Base-by-base conservation (phyloP, 2,329 filamentous ascomycete genomes). In the Colletotrichum sp. region DNA sequence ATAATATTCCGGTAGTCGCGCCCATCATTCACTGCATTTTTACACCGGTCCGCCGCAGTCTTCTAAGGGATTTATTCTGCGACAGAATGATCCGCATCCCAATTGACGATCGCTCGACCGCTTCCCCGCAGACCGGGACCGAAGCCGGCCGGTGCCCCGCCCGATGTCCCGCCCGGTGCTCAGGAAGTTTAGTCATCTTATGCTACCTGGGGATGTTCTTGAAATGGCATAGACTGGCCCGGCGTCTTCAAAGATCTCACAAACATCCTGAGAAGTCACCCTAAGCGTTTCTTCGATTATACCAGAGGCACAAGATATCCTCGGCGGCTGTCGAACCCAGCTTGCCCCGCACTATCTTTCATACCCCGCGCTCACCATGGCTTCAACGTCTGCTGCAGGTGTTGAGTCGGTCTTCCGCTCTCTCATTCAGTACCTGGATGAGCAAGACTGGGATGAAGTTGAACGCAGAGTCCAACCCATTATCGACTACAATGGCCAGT, bases 401-500 rank as follows among this genome's bases (percentile, higher is more conserved):
- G 26, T 62, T 30, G 32, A 28, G 6, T 49, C 44, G 24, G 24
- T 62, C 18, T 30, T 69, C 44, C 67, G 57, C 16, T 30, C 32
- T 2, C 36, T 69, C 6, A 16, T 69, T 15, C 55, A 39, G 18
- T 2, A 62, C 24, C 34, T 69, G 30, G 55, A 32, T 18, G 18
- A 8, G 18, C 67, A 62, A 21, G n/a, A 60, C 18, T 69, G 67
- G 67, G 34, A 69, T 5, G 55, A 57, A n/a, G 32, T 69, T 2
- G 34, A 69, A 36, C 30, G 18, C 18, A 3, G 1, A 7, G 55
- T 69, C 0, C 55, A 69, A 5, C 24, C 55, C 12, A 49, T 12
- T 1, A 6, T 69, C 3, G 34, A 62, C 15, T 9, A 21, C 7
- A 49, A 69, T 10, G 67, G 67, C 24, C 24, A 32, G 15, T 8